These are phyloP conservation scores for Erigeron canadensis DNA, from an alignment of 129 eudicot genomes.

Conservation along the genomic window DNA sequence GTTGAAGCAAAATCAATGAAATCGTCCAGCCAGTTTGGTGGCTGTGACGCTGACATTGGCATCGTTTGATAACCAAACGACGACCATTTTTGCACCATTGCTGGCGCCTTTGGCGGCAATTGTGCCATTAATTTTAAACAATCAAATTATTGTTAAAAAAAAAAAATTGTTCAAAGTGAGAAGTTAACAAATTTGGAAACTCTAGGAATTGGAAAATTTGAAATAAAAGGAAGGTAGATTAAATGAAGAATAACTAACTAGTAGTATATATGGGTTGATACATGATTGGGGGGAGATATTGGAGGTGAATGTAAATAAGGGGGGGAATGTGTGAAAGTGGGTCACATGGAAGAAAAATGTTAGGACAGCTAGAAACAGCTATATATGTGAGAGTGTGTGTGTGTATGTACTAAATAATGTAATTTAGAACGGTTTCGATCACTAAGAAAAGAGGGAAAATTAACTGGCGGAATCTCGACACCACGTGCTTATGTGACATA, in stretches of 20 bases:
- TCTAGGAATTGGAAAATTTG: too few species aligned
- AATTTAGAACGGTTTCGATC: slow-evolving; percentile 35
- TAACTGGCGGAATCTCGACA: slow-evolving; percentile 60
- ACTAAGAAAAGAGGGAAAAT: slow-evolving; percentile 27
- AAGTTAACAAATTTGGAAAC: too few species aligned
- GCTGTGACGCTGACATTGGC: slow-evolving; percentile 43
- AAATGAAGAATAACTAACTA: too few species aligned
- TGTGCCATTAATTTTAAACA: slow-evolving; percentile 60
- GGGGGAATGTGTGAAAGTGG: too few species aligned
- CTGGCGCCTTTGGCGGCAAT: slow-evolving; percentile 73
- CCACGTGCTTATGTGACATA: slow-evolving; percentile 63
- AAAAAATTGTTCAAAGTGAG: too few species aligned
- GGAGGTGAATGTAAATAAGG: too few species aligned
- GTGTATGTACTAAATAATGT: background rate
- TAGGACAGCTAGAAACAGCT: too few species aligned
- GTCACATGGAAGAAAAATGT: too few species aligned
- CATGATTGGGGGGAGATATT: too few species aligned
- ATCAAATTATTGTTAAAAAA: background rate
- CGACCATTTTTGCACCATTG: slow-evolving; percentile 70
- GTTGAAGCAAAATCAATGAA: slow-evolving; percentile 70
- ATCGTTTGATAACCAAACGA: slow-evolving; percentile 45
- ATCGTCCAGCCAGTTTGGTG: slow-evolving; percentile 69
- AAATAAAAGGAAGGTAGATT: too few species aligned
- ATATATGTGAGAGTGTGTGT: background rate
- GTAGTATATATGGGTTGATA: too few species aligned